Base-by-base conservation (phyloP, 305 asterid species). In the Fraxinus sp. region DNA sequence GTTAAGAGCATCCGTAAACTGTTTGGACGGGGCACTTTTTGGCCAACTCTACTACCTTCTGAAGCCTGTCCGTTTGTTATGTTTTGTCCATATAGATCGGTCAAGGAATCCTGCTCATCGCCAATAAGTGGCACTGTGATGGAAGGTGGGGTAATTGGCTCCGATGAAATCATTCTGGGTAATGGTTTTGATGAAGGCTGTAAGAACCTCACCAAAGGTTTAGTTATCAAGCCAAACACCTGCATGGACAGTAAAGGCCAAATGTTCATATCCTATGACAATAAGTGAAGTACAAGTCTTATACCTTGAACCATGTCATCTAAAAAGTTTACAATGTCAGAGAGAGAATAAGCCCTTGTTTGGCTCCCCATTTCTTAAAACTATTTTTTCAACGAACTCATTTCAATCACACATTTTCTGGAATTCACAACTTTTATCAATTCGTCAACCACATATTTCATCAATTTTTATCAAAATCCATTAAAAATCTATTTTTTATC, bases 171-270 rank as follows among this genome's bases (percentile, higher is more conserved):
- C 88, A 82, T 86, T 70, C 94, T 84, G 90, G 28, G 84, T 82
- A 90, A 84, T 24, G 84, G 86, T 78, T 87, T 90, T 0, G 93
- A 59, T 6, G 93, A 79, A 70, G 98, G 97, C 84, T 83, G 87
- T 83, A 94, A 64, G 80, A 84, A 86, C 82, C 93, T 85, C 41
- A 96, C 89, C 55, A 96, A 85, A 78, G 98, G 99, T 83, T 94
- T 92, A 2, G 99, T 96, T 83, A 96, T 74, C 90, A 94, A 84
- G 46, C 97, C 98, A 75, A 91, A 94, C n/a, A 95, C 98, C 99
- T 95, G 91, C 86, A 83, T 3, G 33, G 62, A 62, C 52, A 68
- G 78, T 36, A 26, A 55, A 39, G 62, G 52, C 75, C 66, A n/a
- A 9, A 16, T 22, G 72, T 62, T 20, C 36, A 18, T 35, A 52